Conservation (phyloP, 1,284 basidiomycete species). For the Phenoliferia sp. region DNA sequence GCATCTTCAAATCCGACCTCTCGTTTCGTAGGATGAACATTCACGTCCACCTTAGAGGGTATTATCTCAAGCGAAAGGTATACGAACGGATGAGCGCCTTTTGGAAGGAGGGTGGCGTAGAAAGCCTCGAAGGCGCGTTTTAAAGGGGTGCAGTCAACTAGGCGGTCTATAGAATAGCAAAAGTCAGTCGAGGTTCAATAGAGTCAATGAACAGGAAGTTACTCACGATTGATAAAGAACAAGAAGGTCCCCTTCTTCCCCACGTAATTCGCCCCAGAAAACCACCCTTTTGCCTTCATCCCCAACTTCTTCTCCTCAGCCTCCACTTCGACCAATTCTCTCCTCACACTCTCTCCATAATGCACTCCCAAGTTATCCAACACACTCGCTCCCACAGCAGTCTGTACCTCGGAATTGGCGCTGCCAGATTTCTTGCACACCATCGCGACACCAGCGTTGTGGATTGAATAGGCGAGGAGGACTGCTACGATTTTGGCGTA, state of each 20-base stretch:
- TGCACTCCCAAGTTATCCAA: conserved; percentile 71
- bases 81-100: conserved; percentile 83
- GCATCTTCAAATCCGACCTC: conserved; percentile 83
- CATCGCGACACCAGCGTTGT: conserved; percentile 83
- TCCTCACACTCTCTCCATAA: conserved; percentile 75
- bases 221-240: conserved; percentile 94
- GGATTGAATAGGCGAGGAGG: conserved; percentile 88
- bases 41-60: conserved; percentile 87
- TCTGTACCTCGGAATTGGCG: conserved; percentile 70
- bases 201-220: not conserved
- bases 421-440: conserved; percentile 78
- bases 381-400: conserved; percentile 63
- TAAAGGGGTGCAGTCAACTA: conserved; percentile 84
- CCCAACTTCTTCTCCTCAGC: conserved; percentile 39
- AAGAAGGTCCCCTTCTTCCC: conserved; percentile 79
- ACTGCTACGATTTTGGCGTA: conserved; percentile 89
- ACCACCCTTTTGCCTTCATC: conserved; percentile 68
- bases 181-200: not conserved
- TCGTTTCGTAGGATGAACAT: conserved; percentile 96
- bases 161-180: conserved; percentile 66
- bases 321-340: conserved; percentile 64
- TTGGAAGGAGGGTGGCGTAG: conserved; percentile 82
- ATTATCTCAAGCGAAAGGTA: conserved; percentile 85
- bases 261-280: conserved; percentile 85
- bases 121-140: conserved; percentile 82